Percentiles rank a stretch among this genome's conserved stretches.
Evolutionary conservation across 2,329 filamentous ascomycete species (phyloP).

Genomic region (Botrytis pseudocinerea): DNA sequence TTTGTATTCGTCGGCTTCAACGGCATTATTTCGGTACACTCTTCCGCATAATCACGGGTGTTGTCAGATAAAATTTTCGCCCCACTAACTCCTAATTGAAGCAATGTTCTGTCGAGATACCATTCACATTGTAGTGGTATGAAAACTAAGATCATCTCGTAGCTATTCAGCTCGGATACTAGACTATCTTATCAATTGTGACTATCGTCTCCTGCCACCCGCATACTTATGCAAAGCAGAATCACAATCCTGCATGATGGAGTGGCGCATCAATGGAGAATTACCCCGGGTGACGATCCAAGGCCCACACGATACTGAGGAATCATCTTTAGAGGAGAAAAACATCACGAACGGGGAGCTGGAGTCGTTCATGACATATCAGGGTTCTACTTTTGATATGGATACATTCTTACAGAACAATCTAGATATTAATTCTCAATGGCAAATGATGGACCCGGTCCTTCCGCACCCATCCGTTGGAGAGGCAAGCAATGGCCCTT

Average conservation of each 20-base stretch:
- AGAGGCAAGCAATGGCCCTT: background rate
- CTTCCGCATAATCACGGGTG: constrained; percentile 2
- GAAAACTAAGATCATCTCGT: background rate
- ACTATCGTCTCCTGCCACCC: background rate
- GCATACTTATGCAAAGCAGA: background rate
- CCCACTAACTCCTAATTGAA: constrained; percentile 9
- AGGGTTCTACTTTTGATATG: background rate
- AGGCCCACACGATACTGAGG: background rate
- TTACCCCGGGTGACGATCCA: constrained; percentile 1
- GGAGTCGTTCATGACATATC: background rate
- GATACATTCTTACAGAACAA: background rate
- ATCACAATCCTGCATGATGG: background rate
- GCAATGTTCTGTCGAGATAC: background rate
- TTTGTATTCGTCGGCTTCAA: background rate
- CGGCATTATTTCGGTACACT: constrained; percentile 14
- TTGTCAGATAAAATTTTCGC: constrained; percentile 12
- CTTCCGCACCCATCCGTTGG: background rate
- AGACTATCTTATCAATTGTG: background rate
- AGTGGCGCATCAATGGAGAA: background rate
- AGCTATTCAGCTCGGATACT: background rate
- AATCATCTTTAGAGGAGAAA: background rate
- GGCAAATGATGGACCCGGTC: background rate
- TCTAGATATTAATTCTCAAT: background rate
- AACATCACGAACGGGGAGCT: background rate
- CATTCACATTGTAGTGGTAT: background rate